These are phyloP conservation scores for Salix dunnii DNA, from an alignment of 345 rosid genomes.

Conservation along the genomic window DNA sequence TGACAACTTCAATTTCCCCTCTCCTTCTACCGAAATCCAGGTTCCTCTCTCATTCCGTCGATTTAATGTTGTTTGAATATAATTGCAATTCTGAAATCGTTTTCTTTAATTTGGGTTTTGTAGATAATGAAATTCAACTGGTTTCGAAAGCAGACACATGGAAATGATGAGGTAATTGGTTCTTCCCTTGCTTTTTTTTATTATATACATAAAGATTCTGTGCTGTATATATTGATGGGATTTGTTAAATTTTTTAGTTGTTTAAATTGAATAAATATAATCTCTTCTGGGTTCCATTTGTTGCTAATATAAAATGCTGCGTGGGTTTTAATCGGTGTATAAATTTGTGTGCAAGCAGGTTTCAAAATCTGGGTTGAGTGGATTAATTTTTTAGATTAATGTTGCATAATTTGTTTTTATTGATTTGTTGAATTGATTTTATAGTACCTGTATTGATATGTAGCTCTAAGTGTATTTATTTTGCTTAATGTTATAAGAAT, in stretches of 20 bases:
- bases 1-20: constrained; percentile 76
- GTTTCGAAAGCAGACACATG: constrained; percentile 81
- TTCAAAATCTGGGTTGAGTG: background rate
- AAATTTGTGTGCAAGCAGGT: background rate
- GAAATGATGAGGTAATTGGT: constrained; percentile 77
- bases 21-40: constrained; percentile 83
- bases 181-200: background rate
- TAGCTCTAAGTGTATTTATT: background rate
- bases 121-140: constrained; percentile 85
- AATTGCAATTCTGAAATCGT: constrained; percentile 9
- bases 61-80: background rate
- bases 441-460: background rate
- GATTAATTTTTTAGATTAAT: background rate
- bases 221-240: background rate
- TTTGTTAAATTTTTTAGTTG: background rate
- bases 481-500: background rate
- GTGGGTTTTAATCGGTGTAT: background rate
- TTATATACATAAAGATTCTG: background rate
- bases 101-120: constrained; percentile 11
- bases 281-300: background rate
- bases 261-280: background rate
- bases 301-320: background rate
- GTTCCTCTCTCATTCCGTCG: constrained; percentile 24
- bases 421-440: background rate
- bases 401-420: background rate